phyloP scores from a whole-genome alignment of 768 basidiomycete genomes.

The Glaciozyma martinii region DNA sequence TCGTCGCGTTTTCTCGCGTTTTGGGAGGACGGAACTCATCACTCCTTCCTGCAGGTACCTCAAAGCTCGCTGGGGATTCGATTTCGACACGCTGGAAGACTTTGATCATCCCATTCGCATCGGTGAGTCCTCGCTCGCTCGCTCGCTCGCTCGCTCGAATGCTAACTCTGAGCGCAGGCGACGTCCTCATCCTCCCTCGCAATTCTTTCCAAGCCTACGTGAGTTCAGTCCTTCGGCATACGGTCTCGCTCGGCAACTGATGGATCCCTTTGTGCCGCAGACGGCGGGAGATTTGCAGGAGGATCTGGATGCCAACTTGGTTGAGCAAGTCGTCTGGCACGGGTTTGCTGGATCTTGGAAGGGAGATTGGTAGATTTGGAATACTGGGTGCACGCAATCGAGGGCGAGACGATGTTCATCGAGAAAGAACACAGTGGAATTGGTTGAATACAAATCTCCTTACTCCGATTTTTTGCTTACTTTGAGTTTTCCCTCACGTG shows the following conservation, averaged over 20 bases:
- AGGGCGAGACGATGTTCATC: too few species aligned
- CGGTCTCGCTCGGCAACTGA: neutral
- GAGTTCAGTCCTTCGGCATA: neutral
- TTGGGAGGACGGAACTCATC: neutral
- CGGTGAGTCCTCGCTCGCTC: neutral
- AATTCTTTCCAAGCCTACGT: neutral
- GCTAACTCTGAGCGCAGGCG: neutral
- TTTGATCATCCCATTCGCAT: neutral
- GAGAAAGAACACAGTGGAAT: too few species aligned
- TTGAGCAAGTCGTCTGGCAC: neutral
- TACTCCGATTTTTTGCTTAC: too few species aligned
- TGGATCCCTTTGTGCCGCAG: neutral
- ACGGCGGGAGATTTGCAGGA: neutral
- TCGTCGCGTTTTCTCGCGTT: neutral
- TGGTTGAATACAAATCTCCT: too few species aligned
- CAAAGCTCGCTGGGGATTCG: neutral
- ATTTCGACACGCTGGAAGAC: neutral
- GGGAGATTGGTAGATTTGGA: neutral
- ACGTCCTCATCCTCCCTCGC: neutral
- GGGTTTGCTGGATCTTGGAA: neutral
- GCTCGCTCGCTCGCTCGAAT: neutral
- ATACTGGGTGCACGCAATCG: too few species aligned
- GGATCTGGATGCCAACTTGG: neutral
- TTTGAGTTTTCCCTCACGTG: too few species aligned
- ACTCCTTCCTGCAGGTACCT: neutral